Evolutionary conservation across 805 yeast genomes (phyloP).

Genomic region (Yamadazyma takamatsuzukensis): DNA sequence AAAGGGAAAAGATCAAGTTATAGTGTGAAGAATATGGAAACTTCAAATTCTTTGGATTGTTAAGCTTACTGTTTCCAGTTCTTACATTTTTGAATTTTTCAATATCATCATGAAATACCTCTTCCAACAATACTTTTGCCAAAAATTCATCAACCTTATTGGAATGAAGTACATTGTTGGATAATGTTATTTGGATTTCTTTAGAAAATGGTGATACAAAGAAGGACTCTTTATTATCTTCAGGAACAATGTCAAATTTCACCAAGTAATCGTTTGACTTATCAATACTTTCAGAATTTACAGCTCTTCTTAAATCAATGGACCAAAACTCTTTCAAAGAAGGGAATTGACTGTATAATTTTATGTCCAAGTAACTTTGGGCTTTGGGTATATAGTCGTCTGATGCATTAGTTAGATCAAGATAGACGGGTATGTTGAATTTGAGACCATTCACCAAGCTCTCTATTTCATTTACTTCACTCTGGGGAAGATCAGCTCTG

Average conservation of each 20-base stretch:
- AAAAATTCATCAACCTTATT: slow-evolving; percentile 34
- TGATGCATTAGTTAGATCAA: slow-evolving; percentile 31
- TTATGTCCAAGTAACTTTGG: slow-evolving; percentile 33
- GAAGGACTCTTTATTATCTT: slow-evolving; percentile 8
- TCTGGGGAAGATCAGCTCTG: slow-evolving; percentile 57
- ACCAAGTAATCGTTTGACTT: slow-evolving; percentile 34
- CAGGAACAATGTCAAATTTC: slow-evolving; percentile 17
- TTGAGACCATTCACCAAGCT: slow-evolving; percentile 10
- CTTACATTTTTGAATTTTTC: slow-evolving; percentile 14
- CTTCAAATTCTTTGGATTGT: slow-evolving; percentile 34
- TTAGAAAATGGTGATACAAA: slow-evolving; percentile 37
- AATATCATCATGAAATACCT: slow-evolving; percentile 39
- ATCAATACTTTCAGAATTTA: slow-evolving; percentile 11
- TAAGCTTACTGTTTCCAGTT: slow-evolving; percentile 5
- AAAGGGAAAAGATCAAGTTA: slow-evolving; percentile 71
- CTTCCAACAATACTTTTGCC: slow-evolving; percentile 31
- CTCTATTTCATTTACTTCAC: slow-evolving; percentile 13
- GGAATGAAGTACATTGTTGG: slow-evolving; percentile 19
- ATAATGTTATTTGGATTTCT: slow-evolving; percentile 24
- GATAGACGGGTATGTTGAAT: slow-evolving; percentile 41
- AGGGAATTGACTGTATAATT: slow-evolving; percentile 19
- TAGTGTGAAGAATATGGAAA: slow-evolving; percentile 60
- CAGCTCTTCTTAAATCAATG: slow-evolving; percentile 18
- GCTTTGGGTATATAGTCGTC: slow-evolving; percentile 26
- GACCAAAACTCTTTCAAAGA: slow-evolving; percentile 27